A percentile compares a stretch with the other conserved stretches of the same genome.
Conservation (phyloP, 2,329 filamentous ascomycete species). For the Penicillium verrucosum region DNA sequence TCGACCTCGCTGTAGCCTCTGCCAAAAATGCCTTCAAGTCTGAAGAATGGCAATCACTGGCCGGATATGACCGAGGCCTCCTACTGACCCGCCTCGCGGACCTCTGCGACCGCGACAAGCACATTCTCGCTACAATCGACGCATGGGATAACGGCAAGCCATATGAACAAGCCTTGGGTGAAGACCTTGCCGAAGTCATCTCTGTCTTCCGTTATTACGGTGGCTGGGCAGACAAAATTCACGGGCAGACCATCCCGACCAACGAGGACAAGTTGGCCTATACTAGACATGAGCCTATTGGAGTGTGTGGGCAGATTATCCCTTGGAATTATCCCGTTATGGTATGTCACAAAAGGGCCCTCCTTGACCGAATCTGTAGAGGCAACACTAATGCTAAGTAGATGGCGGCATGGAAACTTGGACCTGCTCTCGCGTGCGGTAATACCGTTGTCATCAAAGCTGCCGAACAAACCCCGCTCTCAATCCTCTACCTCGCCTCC, state of each 20-base stretch:
- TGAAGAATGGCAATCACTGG: not conserved
- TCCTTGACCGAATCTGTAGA: no score
- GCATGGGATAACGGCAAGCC: constrained; percentile 5
- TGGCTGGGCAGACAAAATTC: constrained; percentile 93
- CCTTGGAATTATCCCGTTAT: constrained; percentile 9
- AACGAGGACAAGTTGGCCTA: constrained; percentile 3
- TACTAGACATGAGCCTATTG: constrained; percentile 1
- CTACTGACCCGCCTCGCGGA: not conserved
- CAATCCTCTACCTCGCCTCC: constrained; percentile 5
- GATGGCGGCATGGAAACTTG: constrained; percentile 7
- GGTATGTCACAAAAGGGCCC: not conserved
- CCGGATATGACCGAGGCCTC: not conserved
- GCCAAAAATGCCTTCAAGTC: not conserved
- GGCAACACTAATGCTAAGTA: not conserved
- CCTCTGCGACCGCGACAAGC: constrained; percentile 10
- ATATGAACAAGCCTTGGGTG: not conserved
- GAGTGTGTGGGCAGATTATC: constrained; percentile 1
- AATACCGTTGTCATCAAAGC: constrained; percentile 11
- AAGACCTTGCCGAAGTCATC: constrained; percentile 4
- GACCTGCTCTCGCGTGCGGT: constrained; percentile 7
- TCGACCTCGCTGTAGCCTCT: not conserved
- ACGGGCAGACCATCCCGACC: constrained; percentile 69
- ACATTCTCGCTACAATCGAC: constrained; percentile 1
- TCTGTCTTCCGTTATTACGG: constrained; percentile 62
- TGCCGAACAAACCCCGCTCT: constrained; percentile 9